Evolutionary conservation across 2,329 filamentous ascomycete genomes (phyloP), one percentile per base, ranked within the genome.

Genomic region (Amauroascus verrucosus): DNA sequence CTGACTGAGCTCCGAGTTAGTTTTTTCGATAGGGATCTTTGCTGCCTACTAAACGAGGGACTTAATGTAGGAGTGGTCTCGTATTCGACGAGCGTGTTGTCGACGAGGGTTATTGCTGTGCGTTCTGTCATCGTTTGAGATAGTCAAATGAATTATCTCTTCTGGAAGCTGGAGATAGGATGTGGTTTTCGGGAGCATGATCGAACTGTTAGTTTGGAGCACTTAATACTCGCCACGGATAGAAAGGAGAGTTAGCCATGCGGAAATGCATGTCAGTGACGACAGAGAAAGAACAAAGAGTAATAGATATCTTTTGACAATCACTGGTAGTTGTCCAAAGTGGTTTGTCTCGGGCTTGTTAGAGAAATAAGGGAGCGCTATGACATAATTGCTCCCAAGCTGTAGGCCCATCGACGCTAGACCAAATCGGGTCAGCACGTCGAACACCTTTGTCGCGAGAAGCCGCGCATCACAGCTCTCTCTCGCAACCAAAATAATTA

Each of bases 1-100:
- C 67, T 68, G n/a, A 74, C 63, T 0, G 70, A 69, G 22, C 57
- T 57, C 11, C 58, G 64, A 13, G 65, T 68, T 9, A 68, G 48
- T n/a, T 59, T 62, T 55, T 64, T 67, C 7, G 63, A 53, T 2
- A 70, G 43, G 6, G 59, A 48, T 22, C 53, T 51, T 30, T 55
- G 58, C 6, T 46, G 50, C 40, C 48, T 60, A 55, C 54, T 62
- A 59, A 51, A 44, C 54, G 46, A 56, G 59, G 58, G 55, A 58
- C 44, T 57, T 43, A 59, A 57, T 16, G 61, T 57, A 30, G 58
- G 56, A 35, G 56, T 48, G 6, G 60, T 59, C 62, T 64, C 54
- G 59, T 59, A 61, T 51, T 63, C 61, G 20, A 57, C 55, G 24
- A 58, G 48, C 16, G 71, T 73, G 48, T 70, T 69, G 58, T 74